Percentiles rank a stretch among this genome's conserved stretches.
These are phyloP conservation scores for Suillus luteus DNA, from an alignment of 768 basidiomycete genomes.

Conservation along the genomic window DNA sequence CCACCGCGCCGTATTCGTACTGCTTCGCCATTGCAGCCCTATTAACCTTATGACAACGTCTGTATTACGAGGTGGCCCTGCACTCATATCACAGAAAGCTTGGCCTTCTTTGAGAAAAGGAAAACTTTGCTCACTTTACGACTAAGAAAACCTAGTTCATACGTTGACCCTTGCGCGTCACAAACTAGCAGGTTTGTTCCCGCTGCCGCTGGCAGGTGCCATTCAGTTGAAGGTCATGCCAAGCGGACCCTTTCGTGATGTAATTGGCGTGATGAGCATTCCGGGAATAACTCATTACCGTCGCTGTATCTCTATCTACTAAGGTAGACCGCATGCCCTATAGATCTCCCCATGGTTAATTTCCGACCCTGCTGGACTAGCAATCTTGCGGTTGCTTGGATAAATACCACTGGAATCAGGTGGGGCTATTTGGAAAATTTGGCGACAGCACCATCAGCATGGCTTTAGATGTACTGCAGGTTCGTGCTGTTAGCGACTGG, in stretches of 20 bases:
- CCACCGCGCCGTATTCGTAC: background rate
- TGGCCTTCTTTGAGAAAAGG: background rate
- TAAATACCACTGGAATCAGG: constrained; percentile 1
- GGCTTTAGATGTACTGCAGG: constrained; percentile 25
- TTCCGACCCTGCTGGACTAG: background rate
- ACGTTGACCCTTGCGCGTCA: background rate
- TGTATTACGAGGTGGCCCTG: background rate
- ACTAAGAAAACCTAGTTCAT: background rate
- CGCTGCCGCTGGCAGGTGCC: background rate
- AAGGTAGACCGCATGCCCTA: background rate
- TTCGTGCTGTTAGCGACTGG: constrained; percentile 18
- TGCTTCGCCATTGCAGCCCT: background rate
- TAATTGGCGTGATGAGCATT: background rate
- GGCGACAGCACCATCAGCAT: constrained; percentile 14
- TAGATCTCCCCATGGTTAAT: background rate
- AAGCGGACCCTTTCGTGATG: background rate
- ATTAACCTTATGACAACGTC: background rate
- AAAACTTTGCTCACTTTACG: background rate
- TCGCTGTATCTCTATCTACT: background rate
- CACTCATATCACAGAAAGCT: background rate
- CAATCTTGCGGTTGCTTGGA: background rate
- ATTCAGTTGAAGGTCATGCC: background rate
- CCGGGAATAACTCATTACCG: background rate
- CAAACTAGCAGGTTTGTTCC: background rate
- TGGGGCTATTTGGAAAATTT: too few species aligned